Base-by-base conservation (phyloP, 805 yeast species). In the Cyberlindnera saturnus region DNA sequence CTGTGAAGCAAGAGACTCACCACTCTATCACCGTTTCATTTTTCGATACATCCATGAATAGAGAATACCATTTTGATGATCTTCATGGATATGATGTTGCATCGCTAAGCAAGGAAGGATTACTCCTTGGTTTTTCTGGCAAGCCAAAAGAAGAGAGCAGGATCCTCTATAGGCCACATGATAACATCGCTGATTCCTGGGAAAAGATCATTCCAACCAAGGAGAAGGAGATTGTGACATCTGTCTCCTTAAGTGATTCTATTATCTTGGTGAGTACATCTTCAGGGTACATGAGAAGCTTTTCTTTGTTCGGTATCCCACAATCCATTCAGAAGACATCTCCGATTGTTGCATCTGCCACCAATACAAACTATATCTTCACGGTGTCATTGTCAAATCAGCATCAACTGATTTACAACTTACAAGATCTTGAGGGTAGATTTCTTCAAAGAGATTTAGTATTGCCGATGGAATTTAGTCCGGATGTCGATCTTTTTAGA, bases 1-100 rank as follows among this genome's bases (percentile, higher is more conserved):
- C 88, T 0, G 93, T 86, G 11, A 73, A 75, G 47, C 80, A 74
- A 18, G 69, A 68, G 23, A 67, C 65, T 2, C 75, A 79, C 51
- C 76, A 80, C 46, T 80, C 90, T 33, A 71, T 91, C n/a, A 90
- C 96, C 0, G 87, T 90, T 2, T 77, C 87, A 13, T 91, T 93
- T 57, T 88, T 87, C 56, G 97, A 91, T 59, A 70, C 83, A 41
- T 79, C 87, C 0, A 56, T 73, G 11, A 83, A 82, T 57, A 77
- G 81, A 44, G 96, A 88, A 54, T 87, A 87, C 55, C 91, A 88
- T 63, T 90, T 91, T 64, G 82, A 81, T 38, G 98, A 91, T 62
- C 62, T 76, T 37, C 71, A 73, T 47, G 73, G 76, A 13, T 87
- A 73, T 62, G 96, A 88, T 59, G 63, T 87, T 41, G 91, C 95